Percentiles rank a stretch among this genome's conserved stretches.
phyloP scores from a whole-genome alignment of 257 asterid genomes.

The Forsythia suspensa region DNA sequence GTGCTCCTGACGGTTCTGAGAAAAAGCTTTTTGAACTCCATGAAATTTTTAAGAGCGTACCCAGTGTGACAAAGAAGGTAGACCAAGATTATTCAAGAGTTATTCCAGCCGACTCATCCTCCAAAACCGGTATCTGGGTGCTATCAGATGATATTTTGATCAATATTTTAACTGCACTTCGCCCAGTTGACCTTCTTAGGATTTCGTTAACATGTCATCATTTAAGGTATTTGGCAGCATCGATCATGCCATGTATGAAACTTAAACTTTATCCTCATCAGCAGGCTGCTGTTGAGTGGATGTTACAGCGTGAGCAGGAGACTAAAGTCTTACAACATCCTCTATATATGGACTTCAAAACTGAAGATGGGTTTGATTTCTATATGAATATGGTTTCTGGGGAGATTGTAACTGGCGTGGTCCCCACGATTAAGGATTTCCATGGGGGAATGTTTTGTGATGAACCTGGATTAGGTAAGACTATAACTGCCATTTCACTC shows the following conservation, averaged over 20 bases:
- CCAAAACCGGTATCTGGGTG: slow-evolving; percentile 62
- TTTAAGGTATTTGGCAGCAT: slow-evolving; percentile 67
- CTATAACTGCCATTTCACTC: slow-evolving; percentile 88
- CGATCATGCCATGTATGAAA: slow-evolving; percentile 94
- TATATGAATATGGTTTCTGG: slow-evolving; percentile 74
- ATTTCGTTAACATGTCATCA: slow-evolving; percentile 80
- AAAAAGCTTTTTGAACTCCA: slow-evolving; percentile 83
- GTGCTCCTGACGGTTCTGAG: slow-evolving; percentile 58
- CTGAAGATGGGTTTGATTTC: slow-evolving; percentile 72
- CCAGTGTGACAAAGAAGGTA: slow-evolving; percentile 53
- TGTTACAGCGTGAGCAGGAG: slow-evolving; percentile 82
- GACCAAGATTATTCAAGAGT: slow-evolving; percentile 47
- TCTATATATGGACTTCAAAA: slow-evolving; percentile 55
- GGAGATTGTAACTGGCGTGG: slow-evolving; percentile 53
- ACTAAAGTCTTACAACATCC: slow-evolving; percentile 67
- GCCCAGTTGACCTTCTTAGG: slow-evolving; percentile 70
- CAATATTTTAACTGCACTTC: slow-evolving; percentile 54
- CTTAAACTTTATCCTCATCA: slow-evolving; percentile 94
- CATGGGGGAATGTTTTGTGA: slow-evolving; percentile 98
- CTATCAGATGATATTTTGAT: slow-evolving; percentile 74
- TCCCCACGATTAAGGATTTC: slow-evolving; percentile 69
- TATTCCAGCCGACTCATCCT: slow-evolving; percentile 49
- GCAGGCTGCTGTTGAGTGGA: slow-evolving; percentile 96
- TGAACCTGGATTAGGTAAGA: slow-evolving; percentile 99
- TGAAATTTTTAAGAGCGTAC: slow-evolving; percentile 84